Evolutionary conservation across 352 stramenopile species (phyloP), one percentile per base, ranked within the genome.

Genomic region (Phytophthora cryptogea): DNA sequence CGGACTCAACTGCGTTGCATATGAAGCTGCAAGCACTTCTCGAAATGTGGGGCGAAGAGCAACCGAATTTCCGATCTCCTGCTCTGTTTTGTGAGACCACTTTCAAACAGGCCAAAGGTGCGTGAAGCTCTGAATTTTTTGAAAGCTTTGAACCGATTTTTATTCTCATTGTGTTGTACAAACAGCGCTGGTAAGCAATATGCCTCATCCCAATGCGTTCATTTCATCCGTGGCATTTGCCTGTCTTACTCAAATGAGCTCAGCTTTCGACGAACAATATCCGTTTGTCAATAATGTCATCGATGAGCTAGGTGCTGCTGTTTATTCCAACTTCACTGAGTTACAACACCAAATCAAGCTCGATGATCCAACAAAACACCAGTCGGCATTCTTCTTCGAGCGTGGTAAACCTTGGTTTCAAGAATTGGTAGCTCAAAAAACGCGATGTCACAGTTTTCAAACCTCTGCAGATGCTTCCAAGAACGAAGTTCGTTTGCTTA

Each of bases 21-120:
- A 66, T 78, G 40, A 83, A 83, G 39, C 62, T 85, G 31, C 62
- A 72, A 16, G 66, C 70, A 14, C 83, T 90, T 49, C 58, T 90
- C 16, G 62, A 77, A 14, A 67, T 73, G 17, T 89, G 78, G 78
- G 58, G 77, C 11, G 63, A 68, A 20, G 75, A 86, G 44, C 70
- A 83, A 45, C 37, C 45, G 5, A 63, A 50, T 11, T 90, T 89
- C 33, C 78, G 78, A n/a, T 90, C 81, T 0, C 64, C 75, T 26
- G 65, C 78, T 13, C 56, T 90, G 1, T 89, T 86, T 48, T 86
- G 75, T 14, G 81, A 90, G 54, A 72, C 79, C 4, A 76, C 68
- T 3, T 88, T 88, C 37, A 70, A 72, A 2, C 78, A 88, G 17
- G 77, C 77, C 1, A 85, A 83, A 79, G 71, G 78, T 84, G n/a